Base-by-base conservation (phyloP, 2,329 filamentous ascomycete species). In the Cryphonectria nitschkei region DNA sequence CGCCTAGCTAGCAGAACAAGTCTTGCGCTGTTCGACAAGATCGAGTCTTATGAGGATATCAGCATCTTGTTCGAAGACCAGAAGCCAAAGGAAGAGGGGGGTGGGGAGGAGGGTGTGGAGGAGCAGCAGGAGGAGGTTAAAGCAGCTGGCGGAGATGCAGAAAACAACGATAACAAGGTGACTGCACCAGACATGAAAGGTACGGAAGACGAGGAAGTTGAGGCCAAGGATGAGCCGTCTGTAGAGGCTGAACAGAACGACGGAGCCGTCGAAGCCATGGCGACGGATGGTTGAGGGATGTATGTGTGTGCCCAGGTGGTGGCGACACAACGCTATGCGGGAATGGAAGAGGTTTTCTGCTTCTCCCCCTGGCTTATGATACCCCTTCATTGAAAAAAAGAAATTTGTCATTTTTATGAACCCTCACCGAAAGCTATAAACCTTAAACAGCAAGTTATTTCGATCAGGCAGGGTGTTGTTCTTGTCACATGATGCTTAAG, bases 1-100 rank as follows among this genome's bases (percentile, higher is more conserved):
- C 90, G 96, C 67, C 88, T 97, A 74, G 92, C 94, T 13, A 90
- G 92, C 69, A 89, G 89, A 74, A 89, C 86, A 70, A 92, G 92
- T 76, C 86, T 98, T 74, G 87, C 89, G 61, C 83, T 90, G 29
- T 96, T 98, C 79, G 95, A 98, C 80, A 93, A 92, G 80, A 92
- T 97, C 64, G 94, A 97, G 69, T 91, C 94, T 74, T 90, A 92
- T 56, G 92, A 92, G 78, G 93, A 93, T 72, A 85, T 91, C 43
- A 85, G 85, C 68, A 77, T 83, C 46, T 82, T 91, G 16, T 91
- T 90, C 71, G 80, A 86, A 68, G 70, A 69, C 39, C 29, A 68
- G 39, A 70, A 88, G 50, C 77, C 75, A 5, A 78, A 82, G 43
- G 77, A 81, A 9, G 83, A 84, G 16, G 76, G 75, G 8, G 79